Base-by-base conservation (phyloP, 1,139 yeast species). In the Sugiyamaella xylanicola region DNA sequence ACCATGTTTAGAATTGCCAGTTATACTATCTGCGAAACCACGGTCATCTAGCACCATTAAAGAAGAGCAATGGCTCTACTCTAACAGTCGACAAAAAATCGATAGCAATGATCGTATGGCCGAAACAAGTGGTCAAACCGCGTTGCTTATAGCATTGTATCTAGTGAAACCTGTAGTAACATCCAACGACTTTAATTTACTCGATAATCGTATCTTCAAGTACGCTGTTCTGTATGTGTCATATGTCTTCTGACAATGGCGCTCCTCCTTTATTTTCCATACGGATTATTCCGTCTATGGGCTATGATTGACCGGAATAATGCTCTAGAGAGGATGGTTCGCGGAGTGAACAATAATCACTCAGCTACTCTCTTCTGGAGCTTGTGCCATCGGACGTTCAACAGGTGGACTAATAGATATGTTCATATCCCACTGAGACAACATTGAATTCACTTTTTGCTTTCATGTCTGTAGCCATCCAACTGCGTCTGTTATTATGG, bases 311-410 rank as follows among this genome's bases (percentile, higher is more conserved):
- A 95, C 72, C 90, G 90, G 0, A 89, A 93, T 55, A 99, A 93
- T 68, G 90, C 98, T 0, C 98, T 99, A 1, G 99, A 95, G 69
- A 95, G 95, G 67, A 95, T 95, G 99, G 84, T 95, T 56, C 78
- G 99, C 56, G 92, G 99, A 68, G 90, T 95, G 83, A 88, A 90
- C 70, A 90, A 95, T 71, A 95, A 93, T 71, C 93, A 86, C 70
- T 87, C 96, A 22, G 95, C 97, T 0, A 72, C 89, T 59, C 91
- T 95, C 9, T 95, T 95, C 70, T 95, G 99, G 99, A 81, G 99
- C 67, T 95, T 97, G 1, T 95, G 99, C 99, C 99, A 95, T 70
- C 80, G 98, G 64, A 87, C 96, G 42, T 95, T 77, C 74, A 92
- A 93, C 72, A 81, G 88, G 63, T 95, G 97, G 96, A 86, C 89